These are phyloP conservation scores for Bothriochloa decipiens DNA, from an alignment of 176 grass and related monocot genomes.

Conservation along the genomic window DNA sequence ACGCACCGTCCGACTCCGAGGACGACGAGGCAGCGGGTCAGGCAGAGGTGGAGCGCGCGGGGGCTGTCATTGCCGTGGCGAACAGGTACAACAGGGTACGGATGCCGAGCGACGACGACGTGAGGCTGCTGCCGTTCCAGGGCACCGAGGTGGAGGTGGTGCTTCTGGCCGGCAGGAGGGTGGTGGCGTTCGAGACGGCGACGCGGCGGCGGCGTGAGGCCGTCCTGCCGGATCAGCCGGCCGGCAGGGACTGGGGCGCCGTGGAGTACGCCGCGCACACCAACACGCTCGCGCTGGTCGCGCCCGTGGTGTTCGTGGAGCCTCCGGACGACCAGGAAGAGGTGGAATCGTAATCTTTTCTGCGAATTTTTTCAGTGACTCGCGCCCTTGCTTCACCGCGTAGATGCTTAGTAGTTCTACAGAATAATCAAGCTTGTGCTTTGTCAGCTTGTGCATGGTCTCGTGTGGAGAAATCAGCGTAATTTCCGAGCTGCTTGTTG, in stretches of 20 bases:
- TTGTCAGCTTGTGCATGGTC: neutral
- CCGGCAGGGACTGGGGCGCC: neutral
- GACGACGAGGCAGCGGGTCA: neutral
- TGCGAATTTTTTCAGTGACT: neutral
- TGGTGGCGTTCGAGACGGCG: constrained; percentile 50
- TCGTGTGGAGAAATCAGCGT: neutral
- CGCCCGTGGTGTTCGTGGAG: constrained; percentile 30
- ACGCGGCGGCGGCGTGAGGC: constrained; percentile 42
- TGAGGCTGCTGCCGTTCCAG: constrained; percentile 58
- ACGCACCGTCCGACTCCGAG: neutral
- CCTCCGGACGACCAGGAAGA: neutral
- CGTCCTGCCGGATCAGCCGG: neutral
- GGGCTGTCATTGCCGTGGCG: too few relatives aligned
- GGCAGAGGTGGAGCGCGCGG: neutral
- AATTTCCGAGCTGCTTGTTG: neutral
- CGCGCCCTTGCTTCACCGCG: neutral
- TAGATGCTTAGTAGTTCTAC: neutral
- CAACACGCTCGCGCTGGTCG: constrained; percentile 62
- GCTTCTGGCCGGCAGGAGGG: constrained; percentile 24
- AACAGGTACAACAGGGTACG: too few relatives aligned
- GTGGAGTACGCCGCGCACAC: constrained; percentile 48
- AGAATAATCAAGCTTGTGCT: constrained; percentile 3
- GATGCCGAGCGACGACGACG: neutral
- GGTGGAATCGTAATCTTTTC: neutral
- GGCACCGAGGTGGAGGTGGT: constrained; percentile 50